Conservation (phyloP, 805 yeast species). For the Wickerhamomyces rabaulensis region DNA sequence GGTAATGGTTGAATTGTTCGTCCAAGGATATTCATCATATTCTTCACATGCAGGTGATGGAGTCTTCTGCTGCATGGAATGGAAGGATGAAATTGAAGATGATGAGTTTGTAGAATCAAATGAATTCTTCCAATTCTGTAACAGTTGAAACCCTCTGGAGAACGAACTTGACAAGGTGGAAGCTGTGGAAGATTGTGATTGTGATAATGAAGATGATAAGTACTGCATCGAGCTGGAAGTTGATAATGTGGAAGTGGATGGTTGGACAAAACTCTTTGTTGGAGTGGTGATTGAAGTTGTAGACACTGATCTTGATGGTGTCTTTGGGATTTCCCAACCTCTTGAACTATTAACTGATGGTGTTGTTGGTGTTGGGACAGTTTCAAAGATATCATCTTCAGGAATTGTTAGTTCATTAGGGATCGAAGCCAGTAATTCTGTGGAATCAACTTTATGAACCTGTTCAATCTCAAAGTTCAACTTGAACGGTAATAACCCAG, state of each 20-base stretch:
- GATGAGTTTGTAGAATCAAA: constrained; percentile 26
- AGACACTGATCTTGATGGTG: constrained; percentile 21
- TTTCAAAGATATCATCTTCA: not conserved
- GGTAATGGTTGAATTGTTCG: not conserved
- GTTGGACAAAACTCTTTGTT: constrained; percentile 26
- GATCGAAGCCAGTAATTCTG: not conserved
- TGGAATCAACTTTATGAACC: not conserved
- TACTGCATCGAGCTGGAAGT: constrained; percentile 32
- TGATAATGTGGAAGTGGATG: constrained; percentile 27
- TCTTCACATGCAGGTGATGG: constrained; percentile 33
- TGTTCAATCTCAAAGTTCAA: constrained; percentile 10
- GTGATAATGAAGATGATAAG: constrained; percentile 35
- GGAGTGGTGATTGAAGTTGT: constrained; percentile 28
- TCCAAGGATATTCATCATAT: constrained; percentile 39
- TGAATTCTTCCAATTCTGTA: constrained; percentile 21
- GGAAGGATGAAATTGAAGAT: constrained; percentile 17
- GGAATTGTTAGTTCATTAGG: not conserved
- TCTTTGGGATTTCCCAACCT: constrained; percentile 38
- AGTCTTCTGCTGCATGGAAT: constrained; percentile 18
- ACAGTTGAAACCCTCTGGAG: constrained; percentile 20
- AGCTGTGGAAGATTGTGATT: constrained; percentile 24
- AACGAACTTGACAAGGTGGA: constrained; percentile 27
- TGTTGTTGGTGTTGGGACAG: constrained; percentile 12
- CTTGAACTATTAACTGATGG: constrained; percentile 11
- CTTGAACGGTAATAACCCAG: constrained; percentile 42